Conservation (phyloP, 305 asterid species). For the Fraxinus albicans region DNA sequence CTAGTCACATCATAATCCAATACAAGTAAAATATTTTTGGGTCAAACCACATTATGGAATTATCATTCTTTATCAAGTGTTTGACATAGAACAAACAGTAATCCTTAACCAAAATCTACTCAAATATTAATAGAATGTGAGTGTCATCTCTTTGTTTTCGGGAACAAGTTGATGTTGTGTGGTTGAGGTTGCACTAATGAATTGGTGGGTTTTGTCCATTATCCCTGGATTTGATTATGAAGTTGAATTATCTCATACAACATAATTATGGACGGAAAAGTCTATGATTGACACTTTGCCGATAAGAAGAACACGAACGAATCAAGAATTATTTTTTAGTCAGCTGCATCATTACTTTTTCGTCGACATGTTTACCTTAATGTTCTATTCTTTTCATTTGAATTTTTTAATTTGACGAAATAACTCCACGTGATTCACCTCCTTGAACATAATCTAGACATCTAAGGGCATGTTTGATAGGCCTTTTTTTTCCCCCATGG, state of each 20-base stretch:
- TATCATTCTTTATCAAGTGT: neutral
- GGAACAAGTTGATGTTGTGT: neutral
- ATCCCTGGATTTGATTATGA: neutral
- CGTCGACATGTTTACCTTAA: neutral
- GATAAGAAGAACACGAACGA: neutral
- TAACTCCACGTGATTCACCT: neutral
- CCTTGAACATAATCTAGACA: neutral
- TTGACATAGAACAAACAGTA: neutral
- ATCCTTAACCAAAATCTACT: neutral
- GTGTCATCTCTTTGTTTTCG: neutral
- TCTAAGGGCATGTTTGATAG: too few relatives aligned
- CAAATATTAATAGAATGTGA: neutral
- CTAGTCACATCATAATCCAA: neutral
- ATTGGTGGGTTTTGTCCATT: neutral
- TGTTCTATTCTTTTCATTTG: neutral
- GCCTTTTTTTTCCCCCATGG: too few relatives aligned
- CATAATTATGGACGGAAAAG: neutral
- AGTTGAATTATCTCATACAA: neutral
- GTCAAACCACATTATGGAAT: neutral
- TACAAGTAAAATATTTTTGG: neutral
- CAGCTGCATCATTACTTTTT: neutral
- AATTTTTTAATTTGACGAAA: neutral
- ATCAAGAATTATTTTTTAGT: too few relatives aligned
- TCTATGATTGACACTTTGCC: neutral
- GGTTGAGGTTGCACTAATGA: neutral